phyloP scores from a whole-genome alignment of 129 eudicot species.

The Mikania micrantha region DNA sequence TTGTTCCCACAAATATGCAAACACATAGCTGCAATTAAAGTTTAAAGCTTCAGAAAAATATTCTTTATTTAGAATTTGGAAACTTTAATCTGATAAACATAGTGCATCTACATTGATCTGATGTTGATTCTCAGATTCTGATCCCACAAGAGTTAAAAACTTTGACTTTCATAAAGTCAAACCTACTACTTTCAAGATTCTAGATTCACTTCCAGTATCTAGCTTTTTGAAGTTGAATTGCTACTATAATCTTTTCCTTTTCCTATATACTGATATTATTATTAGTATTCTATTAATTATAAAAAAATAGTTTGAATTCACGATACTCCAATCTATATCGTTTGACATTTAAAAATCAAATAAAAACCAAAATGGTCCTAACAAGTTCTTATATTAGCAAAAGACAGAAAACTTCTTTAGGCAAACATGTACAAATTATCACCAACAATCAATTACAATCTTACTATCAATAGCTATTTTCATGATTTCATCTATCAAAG shows the following conservation, averaged over 20 bases:
- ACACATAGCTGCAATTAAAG: constrained; percentile 53
- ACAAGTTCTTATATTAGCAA: background rate
- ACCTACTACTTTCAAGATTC: constrained; percentile 7
- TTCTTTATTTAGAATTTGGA: background rate
- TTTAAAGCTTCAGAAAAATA: constrained; percentile 7
- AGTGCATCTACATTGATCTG: background rate
- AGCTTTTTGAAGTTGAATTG: background rate
- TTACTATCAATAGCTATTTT: background rate
- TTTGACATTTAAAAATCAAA: constrained; percentile 20
- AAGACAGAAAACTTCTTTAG: background rate
- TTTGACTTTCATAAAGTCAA: background rate
- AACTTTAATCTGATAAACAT: background rate
- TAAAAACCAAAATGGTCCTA: background rate
- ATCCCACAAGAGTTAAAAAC: constrained; percentile 3
- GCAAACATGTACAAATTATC: background rate
- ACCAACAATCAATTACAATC: background rate
- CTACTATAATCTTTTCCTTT: background rate
- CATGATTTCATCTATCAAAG: background rate
- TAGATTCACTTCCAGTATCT: background rate
- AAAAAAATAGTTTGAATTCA: background rate
- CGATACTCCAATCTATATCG: background rate
- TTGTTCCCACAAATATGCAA: constrained; percentile 64
- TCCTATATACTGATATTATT: background rate
- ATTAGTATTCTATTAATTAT: background rate
- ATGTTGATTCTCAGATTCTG: background rate